Base-by-base conservation (phyloP, 1,284 basidiomycete genomes). In the Veloboletus limbatus region DNA sequence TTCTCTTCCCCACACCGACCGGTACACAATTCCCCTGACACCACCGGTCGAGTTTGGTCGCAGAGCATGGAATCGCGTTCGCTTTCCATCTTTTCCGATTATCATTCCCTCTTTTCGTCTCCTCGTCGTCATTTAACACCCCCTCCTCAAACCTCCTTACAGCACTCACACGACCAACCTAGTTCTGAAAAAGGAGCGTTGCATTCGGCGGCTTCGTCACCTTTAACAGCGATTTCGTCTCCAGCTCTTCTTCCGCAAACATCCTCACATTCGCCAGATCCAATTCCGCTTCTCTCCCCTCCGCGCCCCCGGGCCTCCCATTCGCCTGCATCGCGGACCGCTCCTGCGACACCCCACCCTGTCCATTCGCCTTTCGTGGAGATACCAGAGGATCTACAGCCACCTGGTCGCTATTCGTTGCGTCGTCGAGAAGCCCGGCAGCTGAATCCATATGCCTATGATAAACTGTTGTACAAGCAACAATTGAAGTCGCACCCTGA, bases 361-460 rank as follows among this genome's bases (percentile, higher is more conserved):
- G 33, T 24, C 18, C 44, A 9, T 31, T 41, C 47, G 18, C 35
- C 47, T 18, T 44, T 37, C 1, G 28, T 44, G 8, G 40, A 40
- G 27, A 46, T 51, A 4, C 50, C 54, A 16, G 49, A 57, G n/a
- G 56, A 59, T 32, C 51, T 51, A 34, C 52, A 47, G 9, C 54
- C 51, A 18, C 50, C 54, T 30, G 53, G 54, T 25, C 71, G 78
- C 27, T 82, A 82, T 56, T 65, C 75, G 2, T 62, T 82, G 37
- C 77, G 81, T 25, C 58, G 55, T 40, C 74, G 82, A 31, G 64
- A 73, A 34, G 61, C 71, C 27, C 67, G 72, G 35, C 82, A 84
- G 54, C 49, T 78, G 20, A 73, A 72, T 28, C 82, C 82, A 4
- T 84, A 79, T 51, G 69, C 69, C 6, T 69, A 71, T 25, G 81